Percentiles rank a stretch among this genome's conserved stretches.
These are phyloP conservation scores for Aureobasidium lini DNA, from an alignment of 2,329 filamentous ascomycete genomes.

Conservation along the genomic window DNA sequence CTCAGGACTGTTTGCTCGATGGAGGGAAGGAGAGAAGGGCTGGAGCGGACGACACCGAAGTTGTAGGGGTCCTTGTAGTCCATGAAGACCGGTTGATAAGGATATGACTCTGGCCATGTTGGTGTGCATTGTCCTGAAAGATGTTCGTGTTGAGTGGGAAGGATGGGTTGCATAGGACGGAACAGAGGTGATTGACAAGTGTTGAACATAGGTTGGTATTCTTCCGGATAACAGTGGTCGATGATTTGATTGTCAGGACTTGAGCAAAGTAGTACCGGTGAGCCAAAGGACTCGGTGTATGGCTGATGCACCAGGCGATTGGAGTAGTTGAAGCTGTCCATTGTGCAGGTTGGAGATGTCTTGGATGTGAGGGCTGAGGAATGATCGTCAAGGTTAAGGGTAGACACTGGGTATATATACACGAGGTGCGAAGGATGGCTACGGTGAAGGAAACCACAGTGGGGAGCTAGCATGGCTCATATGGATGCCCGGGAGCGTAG, in stretches of 20 bases:
- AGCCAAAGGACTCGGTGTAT: slow-evolving; percentile 4
- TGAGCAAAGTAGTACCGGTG: slow-evolving; percentile 8
- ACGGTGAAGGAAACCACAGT: slow-evolving; percentile 3
- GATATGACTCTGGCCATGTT: slow-evolving; percentile 11
- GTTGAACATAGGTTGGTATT: slow-evolving; percentile 8
- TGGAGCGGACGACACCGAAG: slow-evolving; percentile 8
- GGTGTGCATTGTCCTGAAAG: slow-evolving; percentile 7
- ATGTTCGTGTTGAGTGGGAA: slow-evolving; percentile 4
- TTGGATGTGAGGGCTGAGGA: not conserved
- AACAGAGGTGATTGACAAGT: slow-evolving; percentile 9
- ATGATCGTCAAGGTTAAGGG: slow-evolving; percentile 9
- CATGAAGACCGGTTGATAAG: slow-evolving; percentile 6
- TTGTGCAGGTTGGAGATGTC: not conserved
- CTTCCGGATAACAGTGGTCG: slow-evolving; percentile 7
- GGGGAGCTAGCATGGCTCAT: slow-evolving; percentile 11
- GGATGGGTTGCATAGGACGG: not conserved
- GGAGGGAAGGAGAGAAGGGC: slow-evolving; percentile 14
- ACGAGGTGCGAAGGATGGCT: slow-evolving; percentile 2
- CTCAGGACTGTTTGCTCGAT: slow-evolving; percentile 8
- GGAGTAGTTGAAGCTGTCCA: slow-evolving; percentile 11
- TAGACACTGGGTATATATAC: slow-evolving; percentile 11
- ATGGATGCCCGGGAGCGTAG: not conserved
- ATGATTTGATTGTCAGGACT: slow-evolving; percentile 12
- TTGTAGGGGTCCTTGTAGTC: slow-evolving; percentile 2
- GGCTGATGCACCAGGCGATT: not conserved